Conservation (phyloP, 2,329 filamentous ascomycete species). For the Talaromyces sp. region DNA sequence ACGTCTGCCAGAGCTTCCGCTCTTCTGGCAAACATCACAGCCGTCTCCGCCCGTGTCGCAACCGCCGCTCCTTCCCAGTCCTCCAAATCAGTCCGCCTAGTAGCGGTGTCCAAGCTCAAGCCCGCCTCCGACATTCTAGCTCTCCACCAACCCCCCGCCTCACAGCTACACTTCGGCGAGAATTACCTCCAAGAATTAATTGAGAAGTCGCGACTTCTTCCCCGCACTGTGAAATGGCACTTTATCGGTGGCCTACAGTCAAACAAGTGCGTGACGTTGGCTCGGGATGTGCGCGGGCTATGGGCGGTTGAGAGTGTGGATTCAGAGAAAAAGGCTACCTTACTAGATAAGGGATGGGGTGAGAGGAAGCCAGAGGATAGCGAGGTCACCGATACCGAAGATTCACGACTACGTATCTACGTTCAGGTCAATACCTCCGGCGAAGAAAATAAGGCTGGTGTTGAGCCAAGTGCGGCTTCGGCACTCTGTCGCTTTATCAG, state of each 20-base stretch:
- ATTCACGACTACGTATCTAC: conserved; percentile 67
- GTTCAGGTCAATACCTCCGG: conserved; percentile 96
- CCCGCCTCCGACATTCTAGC: conserved; percentile 88
- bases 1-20: conserved; percentile 62
- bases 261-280: conserved; percentile 87
- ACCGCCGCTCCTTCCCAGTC: conserved; percentile 45
- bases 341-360: conserved; percentile 75
- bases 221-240: conserved; percentile 79
- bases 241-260: conserved; percentile 95
- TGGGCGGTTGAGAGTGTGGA: conserved; percentile 93
- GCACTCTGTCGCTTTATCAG: conserved; percentile 71
- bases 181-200: conserved; percentile 92
- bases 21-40: conserved; percentile 64
- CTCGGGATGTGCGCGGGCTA: conserved; percentile 80
- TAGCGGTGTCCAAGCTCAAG: conserved; percentile 96
- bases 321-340: conserved; percentile 79
- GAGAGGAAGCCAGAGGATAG: conserved; percentile 48
- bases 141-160: conserved; percentile 65
- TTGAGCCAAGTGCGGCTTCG: conserved; percentile 65
- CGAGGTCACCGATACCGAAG: conserved; percentile 16
- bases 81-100: conserved; percentile 61
- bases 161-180: conserved; percentile 85
- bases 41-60: conserved; percentile 62
- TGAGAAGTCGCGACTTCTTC: conserved; percentile 81
- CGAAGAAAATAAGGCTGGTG: conserved; percentile 82